phyloP scores from a whole-genome alignment of 495 filamentous ascomycete genomes.

The Penicillium bialowiezense region DNA sequence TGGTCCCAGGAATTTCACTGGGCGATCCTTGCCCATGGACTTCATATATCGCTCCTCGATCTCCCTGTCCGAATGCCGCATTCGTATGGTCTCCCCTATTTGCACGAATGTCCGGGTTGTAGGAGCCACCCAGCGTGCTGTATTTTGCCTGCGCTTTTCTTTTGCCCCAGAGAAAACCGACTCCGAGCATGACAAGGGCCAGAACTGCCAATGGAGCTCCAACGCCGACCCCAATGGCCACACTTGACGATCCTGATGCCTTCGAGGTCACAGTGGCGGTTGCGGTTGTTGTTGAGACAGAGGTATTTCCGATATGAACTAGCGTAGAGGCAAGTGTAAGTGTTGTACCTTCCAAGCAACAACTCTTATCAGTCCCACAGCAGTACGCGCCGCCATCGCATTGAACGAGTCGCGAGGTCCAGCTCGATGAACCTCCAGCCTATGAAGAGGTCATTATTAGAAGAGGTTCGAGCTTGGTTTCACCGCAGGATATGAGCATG shows the following conservation, averaged over 20 bases:
- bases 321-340: not conserved
- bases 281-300: not conserved
- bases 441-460: not conserved
- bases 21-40: not conserved
- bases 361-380: not conserved
- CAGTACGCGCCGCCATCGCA: not conserved
- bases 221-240: not conserved
- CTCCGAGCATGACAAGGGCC: not conserved
- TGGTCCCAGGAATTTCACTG: not conserved
- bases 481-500: not conserved
- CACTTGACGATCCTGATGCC: not conserved
- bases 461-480: too few species aligned
- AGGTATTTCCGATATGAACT: not conserved
- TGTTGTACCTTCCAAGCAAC: not conserved
- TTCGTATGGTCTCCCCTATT: too few species aligned
- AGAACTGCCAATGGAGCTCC: not conserved
- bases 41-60: not conserved
- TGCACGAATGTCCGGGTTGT: not conserved
- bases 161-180: not conserved
- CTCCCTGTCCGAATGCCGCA: too few species aligned
- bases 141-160: slow-evolving; percentile 1
- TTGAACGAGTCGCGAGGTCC: not conserved
- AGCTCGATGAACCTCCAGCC: not conserved
- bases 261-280: not conserved
- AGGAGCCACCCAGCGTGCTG: not conserved